Evolutionary conservation across 352 stramenopile species (phyloP).

Genomic region (Stramenopiles sp.): DNA sequence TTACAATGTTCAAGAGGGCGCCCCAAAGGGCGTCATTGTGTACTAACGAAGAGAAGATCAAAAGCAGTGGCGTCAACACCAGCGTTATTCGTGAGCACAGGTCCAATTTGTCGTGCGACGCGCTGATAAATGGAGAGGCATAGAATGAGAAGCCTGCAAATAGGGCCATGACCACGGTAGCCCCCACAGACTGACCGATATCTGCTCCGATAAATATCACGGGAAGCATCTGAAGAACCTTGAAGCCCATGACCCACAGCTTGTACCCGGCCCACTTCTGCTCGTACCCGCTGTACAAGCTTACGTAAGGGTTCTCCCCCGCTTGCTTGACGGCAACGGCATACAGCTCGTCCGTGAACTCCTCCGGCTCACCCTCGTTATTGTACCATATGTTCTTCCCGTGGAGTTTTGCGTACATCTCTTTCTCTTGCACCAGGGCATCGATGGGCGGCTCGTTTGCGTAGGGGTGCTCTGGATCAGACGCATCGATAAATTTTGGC

Average conservation of each 20-base stretch:
- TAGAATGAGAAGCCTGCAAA: conserved; percentile 8
- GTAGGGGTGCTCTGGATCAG: conserved; percentile 9
- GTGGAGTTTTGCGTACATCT: not conserved
- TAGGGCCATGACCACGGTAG: not conserved
- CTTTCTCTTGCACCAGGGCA: not conserved
- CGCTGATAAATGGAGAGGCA: not conserved
- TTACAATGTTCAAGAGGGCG: not conserved
- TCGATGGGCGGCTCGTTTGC: not conserved
- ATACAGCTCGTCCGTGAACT: not conserved
- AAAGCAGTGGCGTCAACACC: not conserved
- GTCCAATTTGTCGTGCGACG: not conserved
- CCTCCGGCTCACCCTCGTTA: not conserved
- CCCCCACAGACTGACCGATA: not conserved
- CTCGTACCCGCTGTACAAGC: conserved; percentile 3
- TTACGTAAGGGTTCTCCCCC: conserved; percentile 6
- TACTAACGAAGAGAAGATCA: not conserved
- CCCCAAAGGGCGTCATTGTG: not conserved
- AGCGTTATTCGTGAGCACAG: not conserved
- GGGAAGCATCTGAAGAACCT: conserved; percentile 2
- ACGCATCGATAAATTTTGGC: not conserved
- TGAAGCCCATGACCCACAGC: conserved; percentile 1
- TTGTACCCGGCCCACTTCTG: not conserved
- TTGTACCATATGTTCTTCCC: conserved; percentile 6
- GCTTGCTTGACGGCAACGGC: not conserved
- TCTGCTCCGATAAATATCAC: not conserved